Percentiles rank a stretch among this genome's conserved stretches.
Conservation (phyloP, 2,329 filamentous ascomycete species). For the Sclerotinia subarctica region DNA sequence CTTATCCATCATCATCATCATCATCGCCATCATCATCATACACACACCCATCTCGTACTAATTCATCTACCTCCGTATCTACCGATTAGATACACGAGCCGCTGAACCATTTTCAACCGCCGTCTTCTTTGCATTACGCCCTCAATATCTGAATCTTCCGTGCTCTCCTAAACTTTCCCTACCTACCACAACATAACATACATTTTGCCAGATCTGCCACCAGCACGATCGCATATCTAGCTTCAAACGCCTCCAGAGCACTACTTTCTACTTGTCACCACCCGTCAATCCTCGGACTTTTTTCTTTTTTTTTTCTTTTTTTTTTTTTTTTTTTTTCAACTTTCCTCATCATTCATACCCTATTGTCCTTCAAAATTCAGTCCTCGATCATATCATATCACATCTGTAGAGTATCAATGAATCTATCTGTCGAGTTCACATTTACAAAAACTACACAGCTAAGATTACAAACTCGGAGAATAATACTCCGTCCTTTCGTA, state of each 20-base stretch:
- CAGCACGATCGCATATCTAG: slow-evolving; percentile 15
- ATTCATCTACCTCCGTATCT: not conserved
- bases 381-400: not conserved
- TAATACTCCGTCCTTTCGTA: not conserved
- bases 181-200: slow-evolving; percentile 17
- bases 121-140: slow-evolving; percentile 16
- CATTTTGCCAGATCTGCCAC: slow-evolving; percentile 15
- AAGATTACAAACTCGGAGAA: not conserved
- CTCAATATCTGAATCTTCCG: slow-evolving; percentile 1
- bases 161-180: not conserved
- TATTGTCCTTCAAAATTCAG: not conserved
- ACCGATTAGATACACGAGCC: slow-evolving; percentile 16
- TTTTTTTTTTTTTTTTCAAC: not conserved
- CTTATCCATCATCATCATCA: not conserved
- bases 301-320: too few species aligned
- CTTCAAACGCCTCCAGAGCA: slow-evolving; percentile 11
- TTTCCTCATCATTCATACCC: not conserved
- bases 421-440: not conserved
- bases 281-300: not conserved
- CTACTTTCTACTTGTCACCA: not conserved
- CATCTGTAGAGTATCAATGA: not conserved
- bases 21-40: not conserved
- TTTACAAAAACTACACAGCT: too few species aligned
- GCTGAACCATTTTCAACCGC: not conserved
- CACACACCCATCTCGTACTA: not conserved